A percentile compares a stretch with the other conserved stretches of the same genome.
phyloP scores from a whole-genome alignment of 2,329 filamentous ascomycete genomes.

The Aspergillus sp. region DNA sequence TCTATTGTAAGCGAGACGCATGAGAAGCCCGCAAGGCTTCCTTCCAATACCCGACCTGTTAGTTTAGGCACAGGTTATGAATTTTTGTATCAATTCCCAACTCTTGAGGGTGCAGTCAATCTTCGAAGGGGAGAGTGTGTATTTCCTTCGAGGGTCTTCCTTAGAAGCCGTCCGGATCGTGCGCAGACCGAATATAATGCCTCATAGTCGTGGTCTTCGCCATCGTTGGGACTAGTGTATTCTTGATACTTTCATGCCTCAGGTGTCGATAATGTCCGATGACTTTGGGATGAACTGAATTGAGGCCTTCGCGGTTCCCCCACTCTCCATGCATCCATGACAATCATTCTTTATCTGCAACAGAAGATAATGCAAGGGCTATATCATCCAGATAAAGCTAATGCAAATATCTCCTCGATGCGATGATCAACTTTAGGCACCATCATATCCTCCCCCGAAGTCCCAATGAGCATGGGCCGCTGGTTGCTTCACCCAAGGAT shows the following conservation, averaged over 20 bases:
- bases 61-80: too few relatives aligned
- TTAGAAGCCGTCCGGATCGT: too few relatives aligned
- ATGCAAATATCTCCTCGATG: neutral
- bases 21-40: too few relatives aligned
- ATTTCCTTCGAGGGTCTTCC: too few relatives aligned
- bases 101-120: too few relatives aligned
- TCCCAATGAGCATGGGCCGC: conserved; percentile 1
- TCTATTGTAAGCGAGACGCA: too few relatives aligned
- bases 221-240: too few relatives aligned
- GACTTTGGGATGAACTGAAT: neutral
- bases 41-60: too few relatives aligned
- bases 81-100: too few relatives aligned
- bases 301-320: neutral
- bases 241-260: neutral
- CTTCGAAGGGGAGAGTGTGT: too few relatives aligned
- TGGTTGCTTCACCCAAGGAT: neutral
- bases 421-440: neutral
- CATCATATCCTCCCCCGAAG: neutral
- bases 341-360: neutral
- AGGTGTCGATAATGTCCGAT: neutral
- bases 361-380: conserved; percentile 3
- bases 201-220: too few relatives aligned
- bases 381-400: neutral
- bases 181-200: too few relatives aligned
- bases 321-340: neutral